Base-by-base conservation (phyloP, 2,329 filamentous ascomycete species). In the Akanthomyces lecanii region DNA sequence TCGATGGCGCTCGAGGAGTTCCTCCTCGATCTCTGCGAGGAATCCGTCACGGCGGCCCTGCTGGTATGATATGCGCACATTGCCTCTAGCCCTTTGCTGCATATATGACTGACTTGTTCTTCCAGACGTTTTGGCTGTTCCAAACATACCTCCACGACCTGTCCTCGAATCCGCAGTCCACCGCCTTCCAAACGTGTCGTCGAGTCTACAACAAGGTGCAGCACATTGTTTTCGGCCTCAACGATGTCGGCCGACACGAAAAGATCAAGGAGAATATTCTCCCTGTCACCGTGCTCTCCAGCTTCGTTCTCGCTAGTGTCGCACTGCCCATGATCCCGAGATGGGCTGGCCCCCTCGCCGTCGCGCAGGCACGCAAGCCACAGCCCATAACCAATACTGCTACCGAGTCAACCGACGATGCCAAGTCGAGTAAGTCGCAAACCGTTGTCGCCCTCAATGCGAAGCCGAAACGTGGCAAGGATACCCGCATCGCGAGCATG, bases 1-100 rank as follows among this genome's bases (percentile, higher is more conserved):
- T 94, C 90, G 69, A 93, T 95, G 90, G 91, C 91, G 55, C 77
- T 95, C 76, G 91, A 95, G 77, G 91, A 95, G 78, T 95, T 94
- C 73, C 83, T 95, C 70, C 79, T 94, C 71, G 91, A 95, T 75
- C 78, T 95, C 65, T 95, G 91, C 77, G 89, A 95, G 76, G 90
- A 94, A 77, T 94, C 90, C 21, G 91, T 93, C 68, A 94, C 91
- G 69, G 90, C 89, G 66, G 90, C 91, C 65, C 80, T 95, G 68
- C 80, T 95, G 79, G 91, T 94, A 80, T 50, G 28, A n/a, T 38
- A 45, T 53, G 36, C 59, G 33, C 44, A 25, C n/a, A 36, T 30
- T 7, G n/a, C 14, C 3, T 25, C 42, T 21, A n/a, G 11, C 48
- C 58, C n/a, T 28, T 6, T 7, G 18, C 23, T 23, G 6, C 40